Percentiles rank a stretch among this genome's conserved stretches.
Evolutionary conservation across 345 rosid species (phyloP).

Genomic region (Eucalyptus marginata): DNA sequence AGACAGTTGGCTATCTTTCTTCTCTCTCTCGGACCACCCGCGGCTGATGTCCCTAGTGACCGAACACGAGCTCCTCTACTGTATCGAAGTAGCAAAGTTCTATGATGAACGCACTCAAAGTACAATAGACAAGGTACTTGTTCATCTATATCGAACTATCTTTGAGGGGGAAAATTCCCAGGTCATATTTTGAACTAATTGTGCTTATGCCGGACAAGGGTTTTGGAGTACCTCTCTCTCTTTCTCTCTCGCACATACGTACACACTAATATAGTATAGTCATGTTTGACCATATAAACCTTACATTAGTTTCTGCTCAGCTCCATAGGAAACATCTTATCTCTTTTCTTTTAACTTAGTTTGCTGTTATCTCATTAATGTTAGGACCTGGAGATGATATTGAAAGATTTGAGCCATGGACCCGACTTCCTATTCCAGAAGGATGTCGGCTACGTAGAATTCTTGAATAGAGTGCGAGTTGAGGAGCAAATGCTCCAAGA

Average conservation of each 20-base stretch:
- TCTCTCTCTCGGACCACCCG: neutral
- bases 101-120: neutral
- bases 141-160: neutral
- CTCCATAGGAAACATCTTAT: neutral
- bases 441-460: slow-evolving; percentile 17
- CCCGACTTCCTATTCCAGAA: slow-evolving; percentile 3
- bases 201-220: neutral
- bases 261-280: neutral
- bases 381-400: slow-evolving; percentile 2
- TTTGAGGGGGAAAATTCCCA: neutral
- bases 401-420: neutral
- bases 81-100: slow-evolving; percentile 1
- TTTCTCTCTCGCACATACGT: neutral
- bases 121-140: neutral
- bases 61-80: neutral
- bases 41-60: neutral
- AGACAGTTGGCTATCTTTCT: neutral
- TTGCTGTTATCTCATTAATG: neutral
- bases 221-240: neutral
- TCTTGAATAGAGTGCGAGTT: slow-evolving; percentile 17
- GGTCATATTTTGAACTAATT: neutral
- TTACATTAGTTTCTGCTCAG: neutral
- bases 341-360: neutral
- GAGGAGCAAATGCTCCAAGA: slow-evolving; percentile 13
- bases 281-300: neutral